phyloP scores from a whole-genome alignment of 2,329 filamentous ascomycete species.

The Alternaria infectoria region DNA sequence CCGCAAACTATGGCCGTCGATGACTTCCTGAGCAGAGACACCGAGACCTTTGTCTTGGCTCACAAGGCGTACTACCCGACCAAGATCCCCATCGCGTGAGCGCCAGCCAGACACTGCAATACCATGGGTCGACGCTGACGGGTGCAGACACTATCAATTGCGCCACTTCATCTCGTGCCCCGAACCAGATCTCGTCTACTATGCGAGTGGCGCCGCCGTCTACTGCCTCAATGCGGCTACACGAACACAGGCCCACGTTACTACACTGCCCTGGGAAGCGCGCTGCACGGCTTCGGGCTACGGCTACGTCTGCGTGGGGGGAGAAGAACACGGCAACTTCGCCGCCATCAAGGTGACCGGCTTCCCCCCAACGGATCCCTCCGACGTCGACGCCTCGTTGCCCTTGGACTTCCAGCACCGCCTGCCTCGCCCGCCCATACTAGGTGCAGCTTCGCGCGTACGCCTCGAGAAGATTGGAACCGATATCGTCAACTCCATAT shows the following conservation, averaged over 20 bases:
- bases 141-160: constrained; percentile 78
- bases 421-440: constrained; percentile 47
- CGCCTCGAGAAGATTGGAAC: constrained; percentile 66
- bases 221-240: constrained; percentile 66
- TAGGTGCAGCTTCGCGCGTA: constrained; percentile 45
- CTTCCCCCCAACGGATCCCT: constrained; percentile 48
- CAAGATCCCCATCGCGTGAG: constrained; percentile 57
- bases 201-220: constrained; percentile 73
- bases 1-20: constrained; percentile 48
- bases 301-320: constrained; percentile 90
- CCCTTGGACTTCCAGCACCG: constrained; percentile 57
- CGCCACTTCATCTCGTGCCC: constrained; percentile 88
- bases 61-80: constrained; percentile 56
- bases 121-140: constrained; percentile 17
- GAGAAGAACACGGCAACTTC: constrained; percentile 83
- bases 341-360: constrained; percentile 72
- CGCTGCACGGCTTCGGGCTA: constrained; percentile 85
- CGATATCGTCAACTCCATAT: constrained; percentile 71
- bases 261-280: constrained; percentile 71
- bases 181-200: constrained; percentile 79
- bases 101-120: not conserved
- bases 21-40: constrained; percentile 53
- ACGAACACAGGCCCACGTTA: constrained; percentile 75
- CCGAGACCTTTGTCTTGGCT: constrained; percentile 53
- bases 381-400: constrained; percentile 64